Base-by-base conservation (phyloP, 495 filamentous ascomycete species). In the Diplogelasinospora grovesii region DNA sequence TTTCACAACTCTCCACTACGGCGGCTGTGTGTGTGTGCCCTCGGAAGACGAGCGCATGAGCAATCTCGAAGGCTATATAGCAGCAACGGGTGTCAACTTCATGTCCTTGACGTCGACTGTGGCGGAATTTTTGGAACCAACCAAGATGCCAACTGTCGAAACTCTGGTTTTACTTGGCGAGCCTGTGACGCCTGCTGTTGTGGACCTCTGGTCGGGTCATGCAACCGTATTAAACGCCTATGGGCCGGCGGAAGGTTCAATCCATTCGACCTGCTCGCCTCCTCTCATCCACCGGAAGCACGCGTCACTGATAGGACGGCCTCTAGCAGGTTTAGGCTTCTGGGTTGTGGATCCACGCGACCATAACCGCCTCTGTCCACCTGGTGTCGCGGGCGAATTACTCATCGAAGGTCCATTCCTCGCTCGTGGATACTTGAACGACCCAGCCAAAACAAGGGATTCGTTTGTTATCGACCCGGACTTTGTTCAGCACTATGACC, bases 361-460 rank as follows among this genome's bases (percentile, higher is more conserved):
- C 74, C 31, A 70, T 61, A 5, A 77, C 70, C 9, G 63, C 1
- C 74, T 83, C 1, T 73, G 81, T 4, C 60, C 85, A 8, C 68
- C 81, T 7, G 87, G 87, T 3, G 73, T 73, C 9, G 63, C 84
- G 20, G 87, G 87, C 5, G 87, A 94, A 54, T 71, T 94, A 5
- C 82, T 81, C 47, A 73, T 92, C 16, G 81, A 81, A 18, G 87
- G 87, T 0, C 61, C 68, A 0, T 35, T 57, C 2, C 30, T 74
- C 1, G 56, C 44, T 0, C n/a, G 78, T 41, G 86, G 84, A 1
- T 92, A 92, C 43, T 67, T 86, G 25, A 85, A 85, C 36, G 65
- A 78, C 3, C 69, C 75, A 2, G 76, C 81, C 35, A 57, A 78
- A 21, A 83, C 76, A 0, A 47, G 53, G 4, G 65, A 72, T 37